Evolutionary conservation across 2,329 filamentous ascomycete species (phyloP), one percentile per base, ranked within the genome.

Genomic region (Nemania abortiva): DNA sequence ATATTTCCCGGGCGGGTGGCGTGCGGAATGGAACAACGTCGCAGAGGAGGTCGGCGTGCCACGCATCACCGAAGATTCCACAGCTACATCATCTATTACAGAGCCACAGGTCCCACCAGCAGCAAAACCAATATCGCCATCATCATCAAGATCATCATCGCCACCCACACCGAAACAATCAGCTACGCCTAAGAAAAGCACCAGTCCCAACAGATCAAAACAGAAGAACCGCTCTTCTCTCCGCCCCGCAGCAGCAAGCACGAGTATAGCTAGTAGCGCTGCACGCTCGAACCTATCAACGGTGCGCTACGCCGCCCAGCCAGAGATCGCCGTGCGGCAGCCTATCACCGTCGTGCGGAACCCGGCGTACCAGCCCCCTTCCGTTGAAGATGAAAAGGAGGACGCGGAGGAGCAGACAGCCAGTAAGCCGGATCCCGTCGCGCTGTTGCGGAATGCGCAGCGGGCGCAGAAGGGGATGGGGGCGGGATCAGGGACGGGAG

Each of bases 1-100:
- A n/a, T 76, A 77, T 55, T 72, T 55, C 56, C 76, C 76, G 2
- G 75, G 76, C 9, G 74, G 72, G 9, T 78, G 77, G 76, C 71
- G 70, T 10, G 62, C 58, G 9, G 76, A 78, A 59, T 77, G 77
- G 77, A 71, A 75, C 42, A 53, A 71, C 53, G 57, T 52, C 22
- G 62, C 72, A 7, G 65, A 76, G 10, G 68, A 75, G 52, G 50
- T 57, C 27, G 66, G 67, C n/a, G 53, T 58, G 7, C 7, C 65
- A 1, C 66, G 22, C 11, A 62, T 63, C 27, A 9, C 67, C 18
- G 42, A 61, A 1, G 47, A 20, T 6, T 39, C 69, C 9, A 37
- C 18, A 31, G 56, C 60, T 7, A 62, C 24, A 52, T 20, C 55
- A 55, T 66, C 62, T n/a, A 54, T 6, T 31, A 52, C 45, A 3